Evolutionary conservation across 2,329 filamentous ascomycete genomes (phyloP).

Genomic region (Microcera coccophila): DNA sequence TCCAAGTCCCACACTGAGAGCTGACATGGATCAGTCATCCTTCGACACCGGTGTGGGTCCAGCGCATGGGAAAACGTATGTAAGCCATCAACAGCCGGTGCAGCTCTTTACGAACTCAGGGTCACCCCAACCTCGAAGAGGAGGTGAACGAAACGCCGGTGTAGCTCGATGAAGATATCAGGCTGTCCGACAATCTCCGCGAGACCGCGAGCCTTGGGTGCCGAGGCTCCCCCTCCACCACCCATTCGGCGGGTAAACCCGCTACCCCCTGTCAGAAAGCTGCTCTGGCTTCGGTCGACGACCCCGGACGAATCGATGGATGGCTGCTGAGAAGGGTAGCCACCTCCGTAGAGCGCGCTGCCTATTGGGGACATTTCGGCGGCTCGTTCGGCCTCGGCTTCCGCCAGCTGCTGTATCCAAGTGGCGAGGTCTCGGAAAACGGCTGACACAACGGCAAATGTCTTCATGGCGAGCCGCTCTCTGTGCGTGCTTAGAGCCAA

Average conservation of each 20-base stretch:
- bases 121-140: conserved; percentile 56
- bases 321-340: conserved; percentile 25
- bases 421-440: conserved; percentile 61
- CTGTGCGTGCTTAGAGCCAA: conserved; percentile 62
- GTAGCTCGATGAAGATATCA: conserved; percentile 65
- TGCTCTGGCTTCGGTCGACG: conserved; percentile 45
- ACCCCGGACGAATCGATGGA: conserved; percentile 30
- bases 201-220: conserved; percentile 56
- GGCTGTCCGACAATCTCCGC: conserved; percentile 63
- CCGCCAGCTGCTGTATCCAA: conserved; percentile 64
- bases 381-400: conserved; percentile 57
- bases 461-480: conserved; percentile 62
- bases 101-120: conserved; percentile 42
- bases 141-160: conserved; percentile 60
- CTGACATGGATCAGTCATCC: background rate
- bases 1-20: background rate
- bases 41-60: conserved; percentile 1
- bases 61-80: conserved; percentile 24
- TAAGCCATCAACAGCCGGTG: conserved; percentile 16
- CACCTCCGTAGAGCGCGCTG: conserved; percentile 38
- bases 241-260: conserved; percentile 58
- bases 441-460: conserved; percentile 58
- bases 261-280: conserved; percentile 54
- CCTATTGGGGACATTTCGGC: conserved; percentile 42
- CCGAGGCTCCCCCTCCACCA: conserved; percentile 52